Evolutionary conservation across 768 basidiomycete species (phyloP).

Genomic region (Collybiopsis confluens): DNA sequence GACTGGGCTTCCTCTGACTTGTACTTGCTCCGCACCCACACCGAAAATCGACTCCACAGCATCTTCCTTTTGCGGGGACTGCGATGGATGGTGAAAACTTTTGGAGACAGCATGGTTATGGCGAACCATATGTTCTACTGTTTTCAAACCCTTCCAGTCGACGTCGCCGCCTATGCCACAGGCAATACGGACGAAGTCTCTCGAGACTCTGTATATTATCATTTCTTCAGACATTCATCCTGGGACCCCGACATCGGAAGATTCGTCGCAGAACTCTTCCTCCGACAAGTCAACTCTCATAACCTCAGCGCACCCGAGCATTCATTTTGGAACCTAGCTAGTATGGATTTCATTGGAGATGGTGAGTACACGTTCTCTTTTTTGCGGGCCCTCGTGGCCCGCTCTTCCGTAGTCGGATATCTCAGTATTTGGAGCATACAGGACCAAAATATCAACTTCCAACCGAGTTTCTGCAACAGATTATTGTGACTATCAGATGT

Average conservation of each 20-base stretch:
- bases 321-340: conserved; percentile 7
- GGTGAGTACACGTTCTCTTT: too few relatives aligned
- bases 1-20: conserved; percentile 6
- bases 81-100: conserved; percentile 7
- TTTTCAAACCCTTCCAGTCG: neutral
- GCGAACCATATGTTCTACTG: conserved; percentile 7
- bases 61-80: conserved; percentile 1
- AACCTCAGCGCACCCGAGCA: neutral
- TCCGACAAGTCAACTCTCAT: conserved; percentile 2
- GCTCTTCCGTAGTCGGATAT: neutral
- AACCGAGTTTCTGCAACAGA: neutral
- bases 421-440: neutral
- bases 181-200: neutral
- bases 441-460: neutral
- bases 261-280: conserved; percentile 6
- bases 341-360: conserved; percentile 7
- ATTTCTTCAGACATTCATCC: conserved; percentile 6
- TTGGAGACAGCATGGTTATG: conserved; percentile 6
- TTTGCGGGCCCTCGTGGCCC: neutral
- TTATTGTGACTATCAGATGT: neutral
- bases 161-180: conserved; percentile 3
- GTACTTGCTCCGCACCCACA: conserved; percentile 2
- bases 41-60: neutral
- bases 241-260: conserved; percentile 5
- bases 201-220: conserved; percentile 1